These are phyloP conservation scores for Nepenthes gracilis DNA, from an alignment of 148 eudicot species.

Conservation along the genomic window DNA sequence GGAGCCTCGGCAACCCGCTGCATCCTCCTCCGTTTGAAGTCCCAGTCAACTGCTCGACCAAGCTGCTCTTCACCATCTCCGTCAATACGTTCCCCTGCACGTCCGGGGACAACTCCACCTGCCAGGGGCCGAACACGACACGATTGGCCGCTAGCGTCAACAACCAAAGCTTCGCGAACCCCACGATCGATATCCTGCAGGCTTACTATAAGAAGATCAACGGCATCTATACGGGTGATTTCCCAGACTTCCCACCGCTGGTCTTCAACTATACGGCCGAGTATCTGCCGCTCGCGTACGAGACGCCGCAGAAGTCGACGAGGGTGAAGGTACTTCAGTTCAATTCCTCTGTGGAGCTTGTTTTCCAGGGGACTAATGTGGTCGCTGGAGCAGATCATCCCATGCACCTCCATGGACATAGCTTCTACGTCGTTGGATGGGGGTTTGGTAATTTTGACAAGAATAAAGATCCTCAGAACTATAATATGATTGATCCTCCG, in stretches of 20 bases:
- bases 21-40: not conserved
- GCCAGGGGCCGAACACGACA: conserved; percentile 22
- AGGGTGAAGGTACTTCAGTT: conserved; percentile 3
- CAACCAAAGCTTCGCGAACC: conserved; percentile 17
- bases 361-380: conserved; percentile 6
- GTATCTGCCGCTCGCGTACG: not conserved
- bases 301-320: conserved; percentile 1
- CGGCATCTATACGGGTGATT: conserved; percentile 1
- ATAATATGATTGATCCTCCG: conserved; percentile 11
- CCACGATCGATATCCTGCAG: conserved; percentile 12
- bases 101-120: not conserved
- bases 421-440: conserved; percentile 8
- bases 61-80: conserved; percentile 12
- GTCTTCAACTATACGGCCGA: conserved; percentile 8
- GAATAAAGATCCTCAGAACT: conserved; percentile 4
- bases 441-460: conserved; percentile 9
- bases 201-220: conserved; percentile 5
- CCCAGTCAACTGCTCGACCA: not conserved
- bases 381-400: conserved; percentile 7
- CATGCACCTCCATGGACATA: conserved; percentile 13
- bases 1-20: not conserved
- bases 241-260: conserved; percentile 6
- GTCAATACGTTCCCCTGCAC: conserved; percentile 17
- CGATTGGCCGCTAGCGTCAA: conserved; percentile 22
- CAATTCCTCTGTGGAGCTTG: conserved; percentile 3